Percentiles rank a stretch among this genome's conserved stretches.
phyloP scores from a whole-genome alignment of 176 grass and related monocot species.

The Pontederia crassipes region DNA sequence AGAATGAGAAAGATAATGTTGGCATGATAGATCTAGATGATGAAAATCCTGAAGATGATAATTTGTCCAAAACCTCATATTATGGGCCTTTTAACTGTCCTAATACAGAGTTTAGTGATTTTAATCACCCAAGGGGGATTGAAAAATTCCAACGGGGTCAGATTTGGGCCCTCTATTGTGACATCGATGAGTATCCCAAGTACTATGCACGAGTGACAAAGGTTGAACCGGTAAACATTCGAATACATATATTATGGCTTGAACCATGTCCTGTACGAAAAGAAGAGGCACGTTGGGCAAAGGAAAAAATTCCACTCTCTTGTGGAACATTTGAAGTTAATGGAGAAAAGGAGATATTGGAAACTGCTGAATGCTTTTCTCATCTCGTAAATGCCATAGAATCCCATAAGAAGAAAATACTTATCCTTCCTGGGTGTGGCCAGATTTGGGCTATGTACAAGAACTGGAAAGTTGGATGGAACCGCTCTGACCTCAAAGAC shows the following conservation, averaged over 20 bases:
- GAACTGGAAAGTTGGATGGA: constrained; percentile 65
- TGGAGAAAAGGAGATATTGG: constrained; percentile 7
- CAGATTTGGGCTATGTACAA: constrained; percentile 84
- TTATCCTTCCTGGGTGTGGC: constrained; percentile 36
- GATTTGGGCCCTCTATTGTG: constrained; percentile 70
- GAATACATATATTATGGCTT: constrained; percentile 47
- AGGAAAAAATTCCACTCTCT: constrained; percentile 27
- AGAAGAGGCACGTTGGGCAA: constrained; percentile 38
- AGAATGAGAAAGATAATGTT: constrained; percentile 1
- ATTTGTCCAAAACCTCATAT: background rate
- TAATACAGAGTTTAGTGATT: constrained; percentile 49
- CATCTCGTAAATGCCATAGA: constrained; percentile 30
- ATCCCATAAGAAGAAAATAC: constrained; percentile 38
- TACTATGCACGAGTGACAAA: constrained; percentile 51
- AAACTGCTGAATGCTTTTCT: constrained; percentile 40
- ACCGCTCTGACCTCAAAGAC: constrained; percentile 30
- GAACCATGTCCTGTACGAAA: constrained; percentile 34
- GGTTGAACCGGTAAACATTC: constrained; percentile 25
- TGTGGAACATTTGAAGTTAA: constrained; percentile 48
- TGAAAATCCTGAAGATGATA: background rate
- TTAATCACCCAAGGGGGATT: constrained; percentile 39
- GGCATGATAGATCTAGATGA: constrained; percentile 7
- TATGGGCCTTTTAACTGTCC: constrained; percentile 13
- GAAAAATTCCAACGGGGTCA: constrained; percentile 43
- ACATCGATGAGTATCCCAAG: constrained; percentile 64